Percentiles rank a stretch among this genome's conserved stretches.
phyloP scores from a whole-genome alignment of 208 protist species.

The Acanthamoeba healyi region DNA sequence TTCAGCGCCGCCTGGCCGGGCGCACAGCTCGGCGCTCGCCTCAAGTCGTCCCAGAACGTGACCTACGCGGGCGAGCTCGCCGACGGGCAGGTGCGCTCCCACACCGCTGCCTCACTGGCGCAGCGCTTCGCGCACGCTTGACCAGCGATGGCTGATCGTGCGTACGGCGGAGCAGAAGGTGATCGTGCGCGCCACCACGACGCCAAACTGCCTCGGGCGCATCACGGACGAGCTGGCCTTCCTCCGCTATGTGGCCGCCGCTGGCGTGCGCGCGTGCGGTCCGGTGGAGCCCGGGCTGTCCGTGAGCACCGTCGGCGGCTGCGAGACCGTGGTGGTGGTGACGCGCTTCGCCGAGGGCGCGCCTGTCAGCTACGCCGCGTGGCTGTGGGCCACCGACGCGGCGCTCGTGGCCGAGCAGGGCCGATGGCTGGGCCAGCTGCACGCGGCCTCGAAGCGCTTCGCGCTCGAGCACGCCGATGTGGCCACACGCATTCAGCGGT shows the following conservation, averaged over 20 bases:
- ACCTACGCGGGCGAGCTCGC: conserved; percentile 62
- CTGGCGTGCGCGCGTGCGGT: too few relatives aligned
- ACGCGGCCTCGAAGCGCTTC: conserved; percentile 70
- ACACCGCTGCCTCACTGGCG: too few relatives aligned
- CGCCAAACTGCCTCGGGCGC: too few relatives aligned
- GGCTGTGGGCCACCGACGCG: conserved; percentile 74
- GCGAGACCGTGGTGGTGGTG: conserved; percentile 73
- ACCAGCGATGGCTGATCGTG: too few relatives aligned
- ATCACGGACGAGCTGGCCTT: too few relatives aligned
- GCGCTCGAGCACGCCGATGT: conserved; percentile 10
- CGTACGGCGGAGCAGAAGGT: too few relatives aligned
- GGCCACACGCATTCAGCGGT: conserved; percentile 23
- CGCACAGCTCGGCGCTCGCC: conserved; percentile 48
- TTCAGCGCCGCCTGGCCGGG: not conserved
- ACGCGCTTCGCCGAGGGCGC: conserved; percentile 77
- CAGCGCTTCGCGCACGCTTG: too few relatives aligned
- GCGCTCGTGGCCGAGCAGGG: conserved; percentile 72
- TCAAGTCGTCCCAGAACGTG: conserved; percentile 83
- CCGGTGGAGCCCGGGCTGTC: too few relatives aligned
- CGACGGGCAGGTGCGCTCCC: conserved; percentile 56
- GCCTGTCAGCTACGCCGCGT: conserved; percentile 74
- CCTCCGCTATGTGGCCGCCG: too few relatives aligned
- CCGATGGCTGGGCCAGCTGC: conserved; percentile 81
- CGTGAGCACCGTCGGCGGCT: too few relatives aligned
- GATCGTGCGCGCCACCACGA: too few relatives aligned